phyloP scores from a whole-genome alignment of 2,329 filamentous ascomycete species.

The Microdochium trichocladiopsis region DNA sequence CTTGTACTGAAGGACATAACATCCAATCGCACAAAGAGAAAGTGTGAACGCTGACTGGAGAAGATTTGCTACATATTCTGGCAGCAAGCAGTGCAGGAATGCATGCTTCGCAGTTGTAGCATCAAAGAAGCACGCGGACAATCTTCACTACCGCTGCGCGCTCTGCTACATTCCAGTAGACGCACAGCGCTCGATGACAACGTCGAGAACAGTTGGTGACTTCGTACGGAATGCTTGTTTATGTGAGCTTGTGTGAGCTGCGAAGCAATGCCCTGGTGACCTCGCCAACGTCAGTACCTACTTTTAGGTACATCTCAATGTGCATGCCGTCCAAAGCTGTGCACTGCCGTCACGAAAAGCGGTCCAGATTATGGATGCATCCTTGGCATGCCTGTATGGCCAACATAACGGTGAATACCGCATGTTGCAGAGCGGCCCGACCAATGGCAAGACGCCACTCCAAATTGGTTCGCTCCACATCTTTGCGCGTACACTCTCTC shows the following conservation, averaged over 20 bases:
- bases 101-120: background rate
- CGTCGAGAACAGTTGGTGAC: too few species aligned
- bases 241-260: background rate
- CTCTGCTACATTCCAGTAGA: too few species aligned
- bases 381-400: background rate
- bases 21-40: too few species aligned
- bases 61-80: background rate
- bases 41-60: background rate
- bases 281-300: background rate
- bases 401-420: background rate
- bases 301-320: background rate
- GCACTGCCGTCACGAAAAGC: background rate
- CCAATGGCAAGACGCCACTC: background rate
- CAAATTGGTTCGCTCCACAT: background rate
- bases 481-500: background rate
- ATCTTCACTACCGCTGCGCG: too few species aligned
- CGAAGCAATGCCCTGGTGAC: background rate
- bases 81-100: background rate
- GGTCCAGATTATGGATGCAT: background rate
- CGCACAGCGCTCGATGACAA: too few species aligned
- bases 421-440: background rate
- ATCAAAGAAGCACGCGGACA: too few species aligned
- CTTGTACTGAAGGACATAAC: too few species aligned
- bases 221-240: background rate
- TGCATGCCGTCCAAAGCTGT: background rate